Conservation (phyloP, 2,329 filamentous ascomycete genomes). For the Trichoderma atrobrunneum region DNA sequence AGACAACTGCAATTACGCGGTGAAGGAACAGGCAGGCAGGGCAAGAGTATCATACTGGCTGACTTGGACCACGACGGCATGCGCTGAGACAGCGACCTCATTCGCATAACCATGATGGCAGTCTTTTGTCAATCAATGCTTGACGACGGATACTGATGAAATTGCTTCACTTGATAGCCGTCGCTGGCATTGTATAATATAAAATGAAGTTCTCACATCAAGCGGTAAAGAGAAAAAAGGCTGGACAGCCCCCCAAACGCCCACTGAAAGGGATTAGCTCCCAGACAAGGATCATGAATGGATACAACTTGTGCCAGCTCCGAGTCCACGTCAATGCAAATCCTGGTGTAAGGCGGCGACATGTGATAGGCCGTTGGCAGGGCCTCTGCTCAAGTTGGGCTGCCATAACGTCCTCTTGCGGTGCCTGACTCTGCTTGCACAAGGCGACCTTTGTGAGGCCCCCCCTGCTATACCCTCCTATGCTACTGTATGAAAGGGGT, state of each 20-base stretch:
- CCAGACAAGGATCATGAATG: background rate
- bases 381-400: constrained; percentile 11
- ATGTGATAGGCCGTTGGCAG: constrained; percentile 14
- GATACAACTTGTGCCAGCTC: constrained; percentile 13
- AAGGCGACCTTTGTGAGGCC: background rate
- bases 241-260: background rate
- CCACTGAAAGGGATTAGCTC: constrained; percentile 13
- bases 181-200: constrained; percentile 13
- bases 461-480: background rate
- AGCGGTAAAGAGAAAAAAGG: constrained; percentile 18
- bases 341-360: constrained; percentile 8
- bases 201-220: constrained; percentile 17
- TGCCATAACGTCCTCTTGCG: constrained; percentile 7
- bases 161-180: background rate
- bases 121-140: background rate
- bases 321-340: constrained; percentile 14
- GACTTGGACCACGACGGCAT: constrained; percentile 15
- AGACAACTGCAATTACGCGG: constrained; percentile 4
- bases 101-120: constrained; percentile 15
- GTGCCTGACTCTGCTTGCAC: constrained; percentile 17
- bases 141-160: background rate
- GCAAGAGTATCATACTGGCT: constrained; percentile 4
- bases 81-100: constrained; percentile 13
- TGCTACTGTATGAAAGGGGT: constrained; percentile 14
- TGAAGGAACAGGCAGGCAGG: background rate